These are phyloP conservation scores for Coemansia guatemalensis DNA, from an alignment of 192 early-diverging fungal species.

Conservation along the genomic window DNA sequence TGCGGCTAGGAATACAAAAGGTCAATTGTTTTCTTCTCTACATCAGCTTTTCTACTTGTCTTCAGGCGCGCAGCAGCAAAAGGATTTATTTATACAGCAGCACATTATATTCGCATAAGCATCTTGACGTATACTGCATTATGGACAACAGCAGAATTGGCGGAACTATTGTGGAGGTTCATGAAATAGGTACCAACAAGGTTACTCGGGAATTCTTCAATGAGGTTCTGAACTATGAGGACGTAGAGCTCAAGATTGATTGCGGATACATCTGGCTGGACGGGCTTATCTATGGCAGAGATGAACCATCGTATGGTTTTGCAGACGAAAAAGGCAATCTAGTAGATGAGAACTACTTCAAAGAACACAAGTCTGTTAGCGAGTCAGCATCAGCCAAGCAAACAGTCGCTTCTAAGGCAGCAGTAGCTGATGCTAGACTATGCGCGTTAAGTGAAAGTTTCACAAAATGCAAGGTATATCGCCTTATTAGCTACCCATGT, in stretches of 20 bases:
- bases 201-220: background rate
- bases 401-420: background rate
- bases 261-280: background rate
- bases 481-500: background rate
- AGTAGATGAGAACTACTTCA: background rate
- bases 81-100: background rate
- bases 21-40: background rate
- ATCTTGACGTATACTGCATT: background rate
- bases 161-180: background rate
- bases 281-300: background rate
- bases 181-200: background rate
- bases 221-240: background rate
- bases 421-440: background rate
- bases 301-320: background rate
- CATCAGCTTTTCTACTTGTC: background rate
- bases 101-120: background rate
- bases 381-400: background rate
- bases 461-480: background rate
- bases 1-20: background rate
- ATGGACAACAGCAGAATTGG: background rate
- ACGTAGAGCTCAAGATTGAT: background rate
- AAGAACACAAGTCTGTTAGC: background rate
- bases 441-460: background rate
- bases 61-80: background rate
- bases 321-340: background rate